Evolutionary conservation across 305 asterid species (phyloP).

Genomic region (Fraxinus baroniana): DNA sequence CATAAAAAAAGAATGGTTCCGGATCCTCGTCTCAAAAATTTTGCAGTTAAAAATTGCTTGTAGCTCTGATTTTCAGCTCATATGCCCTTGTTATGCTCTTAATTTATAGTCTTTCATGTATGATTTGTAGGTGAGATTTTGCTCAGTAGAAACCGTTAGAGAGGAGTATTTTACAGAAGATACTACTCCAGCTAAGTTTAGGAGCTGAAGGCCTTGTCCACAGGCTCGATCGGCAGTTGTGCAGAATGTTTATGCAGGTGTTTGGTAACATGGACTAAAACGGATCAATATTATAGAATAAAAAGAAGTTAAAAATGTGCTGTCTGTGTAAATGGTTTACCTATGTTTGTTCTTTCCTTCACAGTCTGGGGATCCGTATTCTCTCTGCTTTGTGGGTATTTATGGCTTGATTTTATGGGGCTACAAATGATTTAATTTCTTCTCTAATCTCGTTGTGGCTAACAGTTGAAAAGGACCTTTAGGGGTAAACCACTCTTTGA

Average conservation of each 20-base stretch:
- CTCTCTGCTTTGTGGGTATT: not conserved
- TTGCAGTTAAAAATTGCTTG: not conserved
- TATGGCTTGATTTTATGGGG: not conserved
- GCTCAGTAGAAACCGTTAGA: slow-evolving; percentile 56
- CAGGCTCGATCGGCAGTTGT: not conserved
- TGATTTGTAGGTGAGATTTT: slow-evolving; percentile 62
- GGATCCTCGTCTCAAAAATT: not conserved
- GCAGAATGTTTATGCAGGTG: not conserved
- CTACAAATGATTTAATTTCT: not conserved
- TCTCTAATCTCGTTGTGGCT: not conserved
- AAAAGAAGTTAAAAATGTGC: not conserved
- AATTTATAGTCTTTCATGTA: not conserved
- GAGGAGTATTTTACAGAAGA: slow-evolving; percentile 56
- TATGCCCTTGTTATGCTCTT: not conserved
- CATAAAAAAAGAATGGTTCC: not conserved
- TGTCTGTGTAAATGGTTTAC: not conserved
- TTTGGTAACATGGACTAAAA: not conserved
- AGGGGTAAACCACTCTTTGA: no score
- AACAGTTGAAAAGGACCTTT: not conserved
- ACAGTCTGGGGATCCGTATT: not conserved
- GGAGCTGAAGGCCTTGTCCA: slow-evolving; percentile 30
- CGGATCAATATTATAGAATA: not conserved
- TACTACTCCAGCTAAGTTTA: slow-evolving; percentile 54
- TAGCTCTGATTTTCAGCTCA: not conserved
- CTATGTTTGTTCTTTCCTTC: not conserved